Evolutionary conservation across 345 rosid genomes (phyloP), one percentile per base, ranked within the genome.

Genomic region (Murraya paniculata): DNA sequence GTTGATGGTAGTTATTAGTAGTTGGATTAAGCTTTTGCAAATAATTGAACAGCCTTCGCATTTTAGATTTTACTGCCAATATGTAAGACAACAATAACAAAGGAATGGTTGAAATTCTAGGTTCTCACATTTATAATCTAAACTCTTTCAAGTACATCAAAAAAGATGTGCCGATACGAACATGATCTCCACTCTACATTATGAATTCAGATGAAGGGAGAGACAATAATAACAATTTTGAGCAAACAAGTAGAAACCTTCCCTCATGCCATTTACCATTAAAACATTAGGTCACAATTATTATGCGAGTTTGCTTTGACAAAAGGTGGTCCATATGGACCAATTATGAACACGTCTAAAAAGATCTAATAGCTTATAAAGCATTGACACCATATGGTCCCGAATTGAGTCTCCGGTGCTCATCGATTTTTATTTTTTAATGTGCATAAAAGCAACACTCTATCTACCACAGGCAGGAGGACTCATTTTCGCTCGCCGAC

Each of bases 331-430:
- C 74, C 74, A 19, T 45, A 13, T 27, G 73, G 24, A 70, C 39
- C 13, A 28, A 50, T 48, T 48, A 45, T 53, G 61, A 24, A 2
- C 59, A 31, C 28, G 10, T 22, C 45, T 50, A 8, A 53, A 30
- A 71, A 19, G 7, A 48, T 16, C 36, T 8, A 25, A 8, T 27
- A 7, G 58, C 21, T 31, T 1, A 8, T 2, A 25, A 53, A 19
- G 14, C 62, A 70, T 50, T 70, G 61, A 50, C 73, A 39, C 72
- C 73, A 25, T 25, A 16, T 18, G 59, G 16, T 69, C 73, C 73
- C 73, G 1, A 45, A 36, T 38, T 66, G 39, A 64, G 68, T 16
- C 39, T 24, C 9, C 53, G 1, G 8, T 25, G 24, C 73, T 41
- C 33, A 25, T 25, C 72, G 16, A 25, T 45, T 16, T 41, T 10